These are phyloP conservation scores for Nannizziopsis arthrosporioides DNA, from an alignment of 2,329 filamentous ascomycete genomes.

Conservation along the genomic window DNA sequence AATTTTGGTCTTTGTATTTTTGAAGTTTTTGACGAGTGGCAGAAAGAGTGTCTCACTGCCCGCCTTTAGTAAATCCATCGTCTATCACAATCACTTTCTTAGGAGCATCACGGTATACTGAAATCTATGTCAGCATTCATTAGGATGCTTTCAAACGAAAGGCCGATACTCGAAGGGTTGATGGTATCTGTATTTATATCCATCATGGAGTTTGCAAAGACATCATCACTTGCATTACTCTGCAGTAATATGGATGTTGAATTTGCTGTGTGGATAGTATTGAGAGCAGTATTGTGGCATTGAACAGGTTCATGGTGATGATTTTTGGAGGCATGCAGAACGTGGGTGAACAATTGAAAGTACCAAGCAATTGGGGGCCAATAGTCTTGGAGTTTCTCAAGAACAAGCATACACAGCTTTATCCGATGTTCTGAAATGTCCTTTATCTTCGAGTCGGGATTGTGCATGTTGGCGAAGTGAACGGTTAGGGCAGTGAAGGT, in stretches of 20 bases:
- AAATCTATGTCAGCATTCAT: neutral
- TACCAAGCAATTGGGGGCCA: conserved; percentile 14
- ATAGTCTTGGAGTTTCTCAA: conserved; percentile 17
- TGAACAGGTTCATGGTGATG: too few relatives aligned
- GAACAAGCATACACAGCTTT: conserved; percentile 19
- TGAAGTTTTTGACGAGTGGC: neutral
- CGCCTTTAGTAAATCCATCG: neutral
- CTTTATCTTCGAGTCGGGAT: conserved; percentile 10
- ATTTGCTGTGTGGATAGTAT: too few relatives aligned
- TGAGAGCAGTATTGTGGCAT: too few relatives aligned
- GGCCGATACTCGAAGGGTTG: neutral
- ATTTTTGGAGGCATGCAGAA: neutral
- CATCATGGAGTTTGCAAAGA: too few relatives aligned
- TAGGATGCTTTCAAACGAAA: neutral
- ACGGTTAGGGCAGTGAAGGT: conserved; percentile 1
- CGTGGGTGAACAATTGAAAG: conserved; percentile 1
- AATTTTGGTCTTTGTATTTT: neutral
- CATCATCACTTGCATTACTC: too few relatives aligned
- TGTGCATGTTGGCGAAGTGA: conserved; percentile 13
- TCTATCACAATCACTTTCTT: neutral
- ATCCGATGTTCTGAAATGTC: conserved; percentile 20
- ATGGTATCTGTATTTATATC: neutral
- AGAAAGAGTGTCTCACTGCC: too few relatives aligned
- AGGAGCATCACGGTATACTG: neutral
- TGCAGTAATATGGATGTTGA: too few relatives aligned